Percentiles rank a stretch among this genome's conserved stretches.
Conservation (phyloP, 768 basidiomycete species). For the Russula ochroleuca region DNA sequence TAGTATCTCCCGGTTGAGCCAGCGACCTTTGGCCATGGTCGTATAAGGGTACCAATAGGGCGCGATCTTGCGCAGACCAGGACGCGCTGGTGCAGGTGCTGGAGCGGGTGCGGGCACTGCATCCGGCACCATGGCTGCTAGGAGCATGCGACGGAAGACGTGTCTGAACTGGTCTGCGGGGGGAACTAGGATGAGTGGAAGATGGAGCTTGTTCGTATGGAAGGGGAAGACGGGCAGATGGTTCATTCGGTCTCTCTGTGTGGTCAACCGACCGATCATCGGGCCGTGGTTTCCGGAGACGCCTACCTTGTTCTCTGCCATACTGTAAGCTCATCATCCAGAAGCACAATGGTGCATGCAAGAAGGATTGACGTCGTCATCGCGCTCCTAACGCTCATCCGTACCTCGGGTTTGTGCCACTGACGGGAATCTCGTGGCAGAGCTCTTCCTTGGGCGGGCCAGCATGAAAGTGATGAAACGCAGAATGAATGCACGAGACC, state of each 20-base stretch:
- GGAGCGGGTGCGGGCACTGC: conserved; percentile 20
- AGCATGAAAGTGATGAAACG: conserved; percentile 9
- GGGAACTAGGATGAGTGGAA: conserved; percentile 46
- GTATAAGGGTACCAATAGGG: conserved; percentile 94
- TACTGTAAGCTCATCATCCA: conserved; percentile 7
- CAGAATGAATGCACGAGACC: conserved; percentile 12
- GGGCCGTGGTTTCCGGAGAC: too few species aligned
- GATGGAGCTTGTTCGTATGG: conserved; percentile 30
- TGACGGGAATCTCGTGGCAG: conserved; percentile 6
- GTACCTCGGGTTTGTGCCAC: not conserved
- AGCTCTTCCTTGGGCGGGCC: conserved; percentile 1
- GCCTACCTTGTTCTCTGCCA: conserved; percentile 10
- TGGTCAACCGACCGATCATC: too few species aligned
- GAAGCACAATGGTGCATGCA: not conserved
- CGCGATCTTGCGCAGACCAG: conserved; percentile 69
- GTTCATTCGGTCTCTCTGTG: too few species aligned
- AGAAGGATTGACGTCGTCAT: not conserved
- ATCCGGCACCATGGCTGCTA: conserved; percentile 28
- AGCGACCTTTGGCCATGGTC: conserved; percentile 88
- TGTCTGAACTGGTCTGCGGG: conserved; percentile 50
- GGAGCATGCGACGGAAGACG: conserved; percentile 28
- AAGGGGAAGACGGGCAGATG: conserved; percentile 20
- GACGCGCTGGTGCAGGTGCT: conserved; percentile 12
- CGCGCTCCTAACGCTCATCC: not conserved
- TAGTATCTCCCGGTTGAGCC: conserved; percentile 81